A percentile compares a stretch with the other conserved stretches of the same genome.
These are phyloP conservation scores for Samsoniella hepiali DNA, from an alignment of 2,329 filamentous ascomycete genomes.

Conservation along the genomic window DNA sequence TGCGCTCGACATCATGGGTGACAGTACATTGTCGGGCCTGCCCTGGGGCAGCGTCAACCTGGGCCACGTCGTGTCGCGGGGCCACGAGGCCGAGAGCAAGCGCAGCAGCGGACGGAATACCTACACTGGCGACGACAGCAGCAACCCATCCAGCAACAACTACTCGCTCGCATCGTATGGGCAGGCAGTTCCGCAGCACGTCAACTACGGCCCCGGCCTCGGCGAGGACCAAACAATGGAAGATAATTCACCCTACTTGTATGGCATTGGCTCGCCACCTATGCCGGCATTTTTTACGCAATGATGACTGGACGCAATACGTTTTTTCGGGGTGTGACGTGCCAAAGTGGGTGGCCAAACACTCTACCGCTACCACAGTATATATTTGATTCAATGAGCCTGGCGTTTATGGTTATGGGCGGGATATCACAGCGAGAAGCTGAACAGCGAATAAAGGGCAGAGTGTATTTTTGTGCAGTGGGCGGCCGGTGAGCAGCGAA, in stretches of 20 bases:
- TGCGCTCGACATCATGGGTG: constrained; percentile 50
- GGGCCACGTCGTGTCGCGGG: constrained; percentile 48
- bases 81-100: constrained; percentile 47
- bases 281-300: constrained; percentile 11
- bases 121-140: constrained; percentile 34
- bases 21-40: constrained; percentile 57
- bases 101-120: constrained; percentile 37
- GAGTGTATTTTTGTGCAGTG: neutral
- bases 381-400: neutral
- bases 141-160: constrained; percentile 26
- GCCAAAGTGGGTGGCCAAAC: neutral
- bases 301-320: neutral
- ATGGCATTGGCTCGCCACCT: constrained; percentile 23
- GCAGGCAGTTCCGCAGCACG: constrained; percentile 27
- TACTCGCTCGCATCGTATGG: constrained; percentile 23
- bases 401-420: constrained; percentile 4
- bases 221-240: constrained; percentile 35
- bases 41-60: constrained; percentile 71
- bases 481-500: neutral
- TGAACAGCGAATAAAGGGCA: neutral
- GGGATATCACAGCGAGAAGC: neutral
- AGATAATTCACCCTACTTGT: constrained; percentile 27
- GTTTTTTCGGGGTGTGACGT: neutral
- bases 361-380: neutral
- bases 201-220: constrained; percentile 34